These are phyloP conservation scores for Pythium sp. DNA, from an alignment of 352 stramenopile genomes.

Conservation along the genomic window DNA sequence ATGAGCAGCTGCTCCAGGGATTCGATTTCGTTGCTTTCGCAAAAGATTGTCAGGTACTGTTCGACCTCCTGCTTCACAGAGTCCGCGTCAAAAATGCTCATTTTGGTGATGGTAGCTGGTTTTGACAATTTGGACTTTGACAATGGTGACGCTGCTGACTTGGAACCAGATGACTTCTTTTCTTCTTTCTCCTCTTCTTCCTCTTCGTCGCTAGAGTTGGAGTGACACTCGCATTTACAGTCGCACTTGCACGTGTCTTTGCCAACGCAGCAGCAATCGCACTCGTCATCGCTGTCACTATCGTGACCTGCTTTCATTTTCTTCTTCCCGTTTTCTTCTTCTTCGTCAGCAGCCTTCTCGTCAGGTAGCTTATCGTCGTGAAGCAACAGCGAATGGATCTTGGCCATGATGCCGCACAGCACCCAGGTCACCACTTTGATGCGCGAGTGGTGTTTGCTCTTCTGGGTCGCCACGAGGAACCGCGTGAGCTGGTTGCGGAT, in stretches of 20 bases:
- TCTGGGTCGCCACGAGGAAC: slow-evolving; percentile 70
- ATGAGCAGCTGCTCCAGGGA: slow-evolving; percentile 35
- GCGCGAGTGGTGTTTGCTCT: slow-evolving; percentile 75
- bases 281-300: slow-evolving; percentile 70
- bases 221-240: slow-evolving; percentile 69
- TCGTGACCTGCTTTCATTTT: slow-evolving; percentile 28
- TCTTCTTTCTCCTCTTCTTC: slow-evolving; percentile 13
- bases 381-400: slow-evolving; percentile 73
- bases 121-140: slow-evolving; percentile 21
- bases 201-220: slow-evolving; percentile 54
- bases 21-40: slow-evolving; percentile 16
- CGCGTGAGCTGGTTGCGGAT: slow-evolving; percentile 75
- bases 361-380: slow-evolving; percentile 66
- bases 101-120: slow-evolving; percentile 8
- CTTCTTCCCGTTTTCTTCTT: slow-evolving; percentile 29
- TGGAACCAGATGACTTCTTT: slow-evolving; percentile 7
- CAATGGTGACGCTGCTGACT: slow-evolving; percentile 17
- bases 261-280: slow-evolving; percentile 70
- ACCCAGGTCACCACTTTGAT: slow-evolving; percentile 87
- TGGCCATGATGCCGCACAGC: slow-evolving; percentile 81
- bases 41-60: slow-evolving; percentile 26
- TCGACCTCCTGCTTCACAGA: slow-evolving; percentile 30
- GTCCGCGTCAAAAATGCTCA: slow-evolving; percentile 22
- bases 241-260: slow-evolving; percentile 52
- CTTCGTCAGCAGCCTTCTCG: slow-evolving; percentile 19